Base-by-base conservation (phyloP, 2,329 filamentous ascomycete genomes). In the Arthrinium puccinioides region DNA sequence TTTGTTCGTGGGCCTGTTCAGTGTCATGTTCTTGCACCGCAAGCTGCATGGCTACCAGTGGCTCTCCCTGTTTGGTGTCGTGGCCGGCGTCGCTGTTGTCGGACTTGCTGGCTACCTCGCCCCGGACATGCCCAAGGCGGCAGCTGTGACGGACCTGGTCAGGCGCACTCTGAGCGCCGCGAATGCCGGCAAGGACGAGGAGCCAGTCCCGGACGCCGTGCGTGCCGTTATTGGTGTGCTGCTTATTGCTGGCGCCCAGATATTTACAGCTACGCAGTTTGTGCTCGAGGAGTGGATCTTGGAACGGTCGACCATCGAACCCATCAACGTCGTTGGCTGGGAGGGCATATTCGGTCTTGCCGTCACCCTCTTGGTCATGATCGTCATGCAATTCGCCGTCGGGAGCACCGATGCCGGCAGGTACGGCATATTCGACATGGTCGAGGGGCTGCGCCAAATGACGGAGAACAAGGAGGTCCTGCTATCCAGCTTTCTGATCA, bases 221-320 rank as follows among this genome's bases (percentile, higher is more conserved):
- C 68, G 77, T 47, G 87, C 87, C 1, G 64, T 95, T 37, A 65
- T 96, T 21, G 92, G 92, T 20, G 84, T 98, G 13, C 66, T 92
- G 16, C 71, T 97, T 39, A 97, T 98, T 56, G 92, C 92, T 4
- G 84, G 84, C 3, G 92, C 90, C 1, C 92, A 98, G 64, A 84
- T 98, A 55, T 97, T 98, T 59, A 97, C 92, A 0, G 92, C 92
- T 1, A 87, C 87, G 2, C 92, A 98, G 60, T 98, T 97, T 53
- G 92, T 97, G 18, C 66, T 94, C 4, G 92, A 98, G 61, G 92
- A 98, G 66, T 92, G 82, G 69, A 87, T 98, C 47, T 74, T 98
- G 3, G 74, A 78, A 56, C 64, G 70, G 41, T 76, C 71, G 1
- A 52, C 63, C 16, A 73, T 79, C 32, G 85, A 92, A 51, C 90